Evolutionary conservation across 768 basidiomycete species (phyloP).

Genomic region (Clathrus columnatus): DNA sequence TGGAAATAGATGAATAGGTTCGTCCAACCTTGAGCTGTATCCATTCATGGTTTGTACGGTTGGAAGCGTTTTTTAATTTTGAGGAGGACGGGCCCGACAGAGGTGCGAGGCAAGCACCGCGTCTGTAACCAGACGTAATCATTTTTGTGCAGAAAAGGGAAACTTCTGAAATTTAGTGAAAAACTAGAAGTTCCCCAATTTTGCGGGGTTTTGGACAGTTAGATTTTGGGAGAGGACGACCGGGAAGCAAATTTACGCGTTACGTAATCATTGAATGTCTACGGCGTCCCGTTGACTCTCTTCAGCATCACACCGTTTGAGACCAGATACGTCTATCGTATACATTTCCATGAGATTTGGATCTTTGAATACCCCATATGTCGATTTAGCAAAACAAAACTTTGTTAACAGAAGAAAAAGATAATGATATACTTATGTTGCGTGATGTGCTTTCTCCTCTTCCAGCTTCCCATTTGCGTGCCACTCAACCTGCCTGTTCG

Average conservation of each 20-base stretch:
- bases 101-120: background rate
- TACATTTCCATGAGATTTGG: too few relatives aligned
- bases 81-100: background rate
- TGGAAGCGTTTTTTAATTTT: background rate
- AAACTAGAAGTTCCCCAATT: background rate
- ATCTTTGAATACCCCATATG: too few relatives aligned
- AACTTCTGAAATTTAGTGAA: background rate
- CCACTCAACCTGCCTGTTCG: conserved; percentile 9
- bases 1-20: conserved; percentile 54
- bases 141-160: background rate
- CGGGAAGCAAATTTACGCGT: too few relatives aligned
- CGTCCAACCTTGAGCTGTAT: background rate
- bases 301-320: too few relatives aligned
- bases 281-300: too few relatives aligned
- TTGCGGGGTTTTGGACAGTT: background rate
- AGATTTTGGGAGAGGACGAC: too few relatives aligned
- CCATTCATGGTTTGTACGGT: conserved; percentile 6
- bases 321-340: too few relatives aligned
- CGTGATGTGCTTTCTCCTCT: too few relatives aligned
- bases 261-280: too few relatives aligned
- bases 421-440: too few relatives aligned
- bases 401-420: too few relatives aligned
- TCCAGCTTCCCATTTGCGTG: conserved; percentile 9
- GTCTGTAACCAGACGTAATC: background rate
- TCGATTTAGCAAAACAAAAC: too few relatives aligned